Conservation (phyloP, 2,329 filamentous ascomycete genomes). For the Pseudopyrenochaeta lycopersici region DNA sequence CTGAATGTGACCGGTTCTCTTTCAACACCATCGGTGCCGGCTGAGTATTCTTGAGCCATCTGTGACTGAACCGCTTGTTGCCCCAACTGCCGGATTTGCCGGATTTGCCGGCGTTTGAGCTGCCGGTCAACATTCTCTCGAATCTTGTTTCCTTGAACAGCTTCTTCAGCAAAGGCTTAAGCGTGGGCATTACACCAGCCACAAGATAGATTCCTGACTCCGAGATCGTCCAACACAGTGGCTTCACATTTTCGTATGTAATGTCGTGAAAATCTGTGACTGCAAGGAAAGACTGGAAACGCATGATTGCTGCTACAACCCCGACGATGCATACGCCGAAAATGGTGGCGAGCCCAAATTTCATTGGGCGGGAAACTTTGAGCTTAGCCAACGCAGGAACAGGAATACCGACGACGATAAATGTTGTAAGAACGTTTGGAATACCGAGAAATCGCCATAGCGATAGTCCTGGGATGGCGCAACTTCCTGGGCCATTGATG, state of each 20-base stretch:
- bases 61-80: constrained; percentile 11
- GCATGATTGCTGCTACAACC: constrained; percentile 27
- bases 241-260: constrained; percentile 22
- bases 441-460: constrained; percentile 31
- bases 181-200: constrained; percentile 27
- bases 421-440: constrained; percentile 26
- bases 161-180: constrained; percentile 24
- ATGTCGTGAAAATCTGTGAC: constrained; percentile 27
- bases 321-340: constrained; percentile 22
- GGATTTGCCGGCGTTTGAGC: constrained; percentile 5
- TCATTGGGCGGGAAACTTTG: constrained; percentile 15
- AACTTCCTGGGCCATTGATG: constrained; percentile 4
- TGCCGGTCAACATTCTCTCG: constrained; percentile 18
- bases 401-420: constrained; percentile 27
- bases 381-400: constrained; percentile 24
- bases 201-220: constrained; percentile 33
- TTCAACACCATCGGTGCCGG: neutral
- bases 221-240: constrained; percentile 30
- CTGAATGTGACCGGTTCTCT: neutral
- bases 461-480: constrained; percentile 14
- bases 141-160: constrained; percentile 17
- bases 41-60: constrained; percentile 2
- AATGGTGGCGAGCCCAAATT: constrained; percentile 16
- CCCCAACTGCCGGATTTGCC: constrained; percentile 5
- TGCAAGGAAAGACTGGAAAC: constrained; percentile 21